Conservation (phyloP, 2,329 filamentous ascomycete genomes). For the Colletotrichum caudatum region DNA sequence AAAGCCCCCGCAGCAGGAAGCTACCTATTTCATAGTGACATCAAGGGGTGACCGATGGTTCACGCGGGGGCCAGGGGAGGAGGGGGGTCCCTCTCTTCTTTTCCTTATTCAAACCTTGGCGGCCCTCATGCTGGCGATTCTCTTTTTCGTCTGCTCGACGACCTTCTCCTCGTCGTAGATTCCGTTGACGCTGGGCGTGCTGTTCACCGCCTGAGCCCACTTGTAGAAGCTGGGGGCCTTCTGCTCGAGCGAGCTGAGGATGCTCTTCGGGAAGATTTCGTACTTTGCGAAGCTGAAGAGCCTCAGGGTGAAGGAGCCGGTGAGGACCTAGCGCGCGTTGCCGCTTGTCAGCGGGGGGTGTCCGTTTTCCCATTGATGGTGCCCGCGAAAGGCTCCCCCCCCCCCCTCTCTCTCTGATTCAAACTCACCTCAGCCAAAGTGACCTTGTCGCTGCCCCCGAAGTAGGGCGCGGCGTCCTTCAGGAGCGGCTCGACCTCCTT, state of each 20-base stretch:
- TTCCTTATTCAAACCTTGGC: background rate
- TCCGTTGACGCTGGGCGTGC: slow-evolving; percentile 73
- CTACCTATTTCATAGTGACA: background rate
- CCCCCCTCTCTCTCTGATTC: background rate
- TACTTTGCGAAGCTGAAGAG: slow-evolving; percentile 66
- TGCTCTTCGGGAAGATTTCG: slow-evolving; percentile 62
- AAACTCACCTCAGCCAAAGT: slow-evolving; percentile 78
- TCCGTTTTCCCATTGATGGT: no score
- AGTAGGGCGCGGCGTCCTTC: slow-evolving; percentile 67
- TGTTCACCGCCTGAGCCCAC: slow-evolving; percentile 72
- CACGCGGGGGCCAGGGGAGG: no score
- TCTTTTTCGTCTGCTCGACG: slow-evolving; percentile 56
- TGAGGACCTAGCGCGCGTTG: slow-evolving; percentile 62
- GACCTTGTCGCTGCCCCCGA: slow-evolving; percentile 71
- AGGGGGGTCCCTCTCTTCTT: background rate
- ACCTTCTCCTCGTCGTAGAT: slow-evolving; percentile 69
- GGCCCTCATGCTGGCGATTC: slow-evolving; percentile 45
- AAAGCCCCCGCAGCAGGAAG: background rate
- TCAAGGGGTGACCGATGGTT: no score
- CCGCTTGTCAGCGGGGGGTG: slow-evolving; percentile 19
- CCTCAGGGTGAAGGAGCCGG: slow-evolving; percentile 76
- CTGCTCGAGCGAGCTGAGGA: slow-evolving; percentile 61
- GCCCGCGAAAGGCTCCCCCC: background rate
- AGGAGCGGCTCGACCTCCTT: slow-evolving; percentile 83
- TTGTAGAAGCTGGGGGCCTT: slow-evolving; percentile 74